Percentiles rank a stretch among this genome's conserved stretches.
These are phyloP conservation scores for Dioscorea cayenensis DNA, from an alignment of 116 monocot species.

Conservation along the genomic window DNA sequence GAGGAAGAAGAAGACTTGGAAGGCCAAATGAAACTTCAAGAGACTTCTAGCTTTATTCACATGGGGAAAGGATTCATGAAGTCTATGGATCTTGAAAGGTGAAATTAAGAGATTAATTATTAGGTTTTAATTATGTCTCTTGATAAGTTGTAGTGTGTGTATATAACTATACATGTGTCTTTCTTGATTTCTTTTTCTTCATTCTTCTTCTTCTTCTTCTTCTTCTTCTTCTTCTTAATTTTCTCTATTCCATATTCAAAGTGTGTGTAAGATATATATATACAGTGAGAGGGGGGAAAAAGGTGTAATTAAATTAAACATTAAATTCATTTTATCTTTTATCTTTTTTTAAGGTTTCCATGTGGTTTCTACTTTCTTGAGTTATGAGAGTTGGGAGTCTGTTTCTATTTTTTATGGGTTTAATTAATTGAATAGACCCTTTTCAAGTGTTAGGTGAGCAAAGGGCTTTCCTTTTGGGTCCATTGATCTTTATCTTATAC, in stretches of 20 bases:
- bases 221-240: background rate
- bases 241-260: background rate
- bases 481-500: too few relatives aligned
- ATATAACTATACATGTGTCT: background rate
- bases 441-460: too few relatives aligned
- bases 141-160: background rate
- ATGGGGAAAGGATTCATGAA: constrained; percentile 13
- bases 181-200: background rate
- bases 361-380: too few relatives aligned
- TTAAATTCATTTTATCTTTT: too few relatives aligned
- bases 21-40: constrained; percentile 6
- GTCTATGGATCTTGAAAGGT: constrained; percentile 14
- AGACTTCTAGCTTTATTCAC: constrained; percentile 8
- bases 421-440: too few relatives aligned
- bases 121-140: background rate
- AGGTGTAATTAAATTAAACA: too few relatives aligned
- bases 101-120: background rate
- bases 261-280: background rate
- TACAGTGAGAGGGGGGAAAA: too few relatives aligned
- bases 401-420: too few relatives aligned
- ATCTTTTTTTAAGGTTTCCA: too few relatives aligned
- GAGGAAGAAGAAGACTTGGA: constrained; percentile 26
- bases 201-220: background rate
- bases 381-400: too few relatives aligned
- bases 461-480: too few relatives aligned